Base-by-base conservation (phyloP, 495 filamentous ascomycete species). In the Hypoxylon fragiforme region DNA sequence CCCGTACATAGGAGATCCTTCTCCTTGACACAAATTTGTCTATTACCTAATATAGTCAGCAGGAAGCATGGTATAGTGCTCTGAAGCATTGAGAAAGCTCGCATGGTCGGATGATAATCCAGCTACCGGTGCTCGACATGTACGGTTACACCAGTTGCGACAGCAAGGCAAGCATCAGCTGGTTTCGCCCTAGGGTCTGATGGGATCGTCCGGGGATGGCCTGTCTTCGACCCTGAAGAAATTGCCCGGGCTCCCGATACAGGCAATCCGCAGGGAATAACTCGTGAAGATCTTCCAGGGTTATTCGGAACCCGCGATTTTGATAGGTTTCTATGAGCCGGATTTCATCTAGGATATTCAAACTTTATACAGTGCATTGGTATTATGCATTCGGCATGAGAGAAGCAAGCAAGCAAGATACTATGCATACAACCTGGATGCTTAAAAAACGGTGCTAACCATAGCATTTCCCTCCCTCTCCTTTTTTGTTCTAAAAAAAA, bases 61-160 rank as follows among this genome's bases (percentile, higher is more conserved):
- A 22, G 40, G 15, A 48, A 37, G 43, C 39, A 22, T 44, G 41
- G 41, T 36, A 22, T 44, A 37, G 41, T 46, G 45, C 24, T 42
- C 32, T 60, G 50, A 60, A 43, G 57, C 46, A 52, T 26, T 61
- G 32, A 24, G 32, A 57, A 49, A 44, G 9, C 43, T 47, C 57
- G 46, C 36, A 56, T 47, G 46, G 42, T 39, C 37, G 4, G 9
- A 9, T n/a, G n/a, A n/a, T n/a, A n/a, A n/a, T n/a, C n/a, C 57
- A 40, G 39, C 21, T 14, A 44, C 41, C 46, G 35, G 35, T 28
- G 32, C 57, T 46, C 42, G 21, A 62, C 58, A 15, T 52, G 58
- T 47, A 55, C 52, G 58, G 58, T 62, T 57, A 62, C 58, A 62
- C 58, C 52, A 57, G 58, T 62, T 57, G 58, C 52, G 58, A 62